Evolutionary conservation across 176 grass and related monocot genomes (phyloP).

Genomic region (Coix lacrymajobi): DNA sequence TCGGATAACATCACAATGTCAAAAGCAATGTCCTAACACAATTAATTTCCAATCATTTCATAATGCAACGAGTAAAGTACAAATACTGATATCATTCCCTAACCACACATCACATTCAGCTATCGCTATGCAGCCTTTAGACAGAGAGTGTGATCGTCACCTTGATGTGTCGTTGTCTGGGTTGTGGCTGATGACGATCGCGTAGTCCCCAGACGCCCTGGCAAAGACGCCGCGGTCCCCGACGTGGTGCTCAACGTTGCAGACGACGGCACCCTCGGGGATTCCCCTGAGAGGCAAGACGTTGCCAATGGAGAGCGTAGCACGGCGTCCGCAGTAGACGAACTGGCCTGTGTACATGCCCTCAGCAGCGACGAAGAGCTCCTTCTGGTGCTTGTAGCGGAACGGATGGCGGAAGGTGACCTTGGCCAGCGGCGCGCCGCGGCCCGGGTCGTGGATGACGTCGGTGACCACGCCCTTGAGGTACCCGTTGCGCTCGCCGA

Average conservation of each 20-base stretch:
- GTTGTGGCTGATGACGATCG: slow-evolving; percentile 95
- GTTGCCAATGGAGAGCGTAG: slow-evolving; percentile 77
- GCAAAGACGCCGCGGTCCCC: slow-evolving; percentile 85
- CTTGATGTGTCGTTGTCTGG: slow-evolving; percentile 87
- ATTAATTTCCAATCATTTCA: neutral
- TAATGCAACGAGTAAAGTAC: neutral
- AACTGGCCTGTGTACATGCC: slow-evolving; percentile 95
- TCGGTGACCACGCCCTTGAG: slow-evolving; percentile 90
- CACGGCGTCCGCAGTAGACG: slow-evolving; percentile 89
- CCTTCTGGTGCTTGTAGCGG: slow-evolving; percentile 94
- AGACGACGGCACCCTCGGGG: slow-evolving; percentile 87
- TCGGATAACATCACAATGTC: neutral
- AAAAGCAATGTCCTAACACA: neutral
- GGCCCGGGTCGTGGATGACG: slow-evolving; percentile 86
- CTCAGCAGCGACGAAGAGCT: slow-evolving; percentile 88
- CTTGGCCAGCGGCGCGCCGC: slow-evolving; percentile 77
- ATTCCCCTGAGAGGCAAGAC: slow-evolving; percentile 71
- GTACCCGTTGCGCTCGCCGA: slow-evolving; percentile 95
- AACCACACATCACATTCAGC: neutral
- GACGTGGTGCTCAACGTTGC: slow-evolving; percentile 93
- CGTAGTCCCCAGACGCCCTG: slow-evolving; percentile 75
- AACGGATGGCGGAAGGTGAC: slow-evolving; percentile 92
- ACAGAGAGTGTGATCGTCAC: neutral
- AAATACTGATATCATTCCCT: neutral
- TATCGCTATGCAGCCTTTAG: neutral